These are phyloP conservation scores for Cyclostephanos invisitatus DNA, from an alignment of 108 stramenopile genomes.

Conservation along the genomic window DNA sequence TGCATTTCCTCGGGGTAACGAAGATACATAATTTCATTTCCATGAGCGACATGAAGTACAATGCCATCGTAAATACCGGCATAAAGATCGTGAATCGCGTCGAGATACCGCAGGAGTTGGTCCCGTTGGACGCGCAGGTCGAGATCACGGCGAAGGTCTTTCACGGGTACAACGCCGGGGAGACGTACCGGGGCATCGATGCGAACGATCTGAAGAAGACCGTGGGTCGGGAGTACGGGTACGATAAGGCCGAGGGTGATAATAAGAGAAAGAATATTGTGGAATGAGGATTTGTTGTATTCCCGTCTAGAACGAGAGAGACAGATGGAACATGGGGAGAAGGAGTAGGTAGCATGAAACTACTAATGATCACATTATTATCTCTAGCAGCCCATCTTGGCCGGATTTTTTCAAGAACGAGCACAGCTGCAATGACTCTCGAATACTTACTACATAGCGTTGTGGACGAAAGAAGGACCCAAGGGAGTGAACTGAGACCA, in stretches of 20 bases:
- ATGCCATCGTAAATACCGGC: conserved; percentile 94
- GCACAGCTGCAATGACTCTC: no score
- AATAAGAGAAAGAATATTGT: conserved; percentile 19
- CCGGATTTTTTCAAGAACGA: no score
- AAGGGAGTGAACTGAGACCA: background rate
- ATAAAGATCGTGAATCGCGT: conserved; percentile 98
- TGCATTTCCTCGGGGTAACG: conserved; percentile 93
- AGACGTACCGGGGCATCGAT: conserved; percentile 85
- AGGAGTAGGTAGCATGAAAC: no score
- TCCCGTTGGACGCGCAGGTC: conserved; percentile 97
- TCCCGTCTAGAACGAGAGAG: no score
- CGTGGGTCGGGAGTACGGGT: conserved; percentile 86
- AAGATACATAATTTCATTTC: conserved; percentile 97
- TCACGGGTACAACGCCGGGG: conserved; percentile 97
- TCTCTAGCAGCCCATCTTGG: no score
- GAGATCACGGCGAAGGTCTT: conserved; percentile 99
- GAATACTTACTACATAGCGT: no score
- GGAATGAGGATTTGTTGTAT: background rate
- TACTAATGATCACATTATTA: no score
- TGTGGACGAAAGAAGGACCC: no score
- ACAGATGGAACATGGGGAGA: no score
- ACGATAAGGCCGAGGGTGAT: conserved; percentile 21
- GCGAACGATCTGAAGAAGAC: conserved; percentile 84
- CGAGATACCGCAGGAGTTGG: conserved; percentile 96
- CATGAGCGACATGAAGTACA: conserved; percentile 99